Evolutionary conservation across 2,329 filamentous ascomycete species (phyloP).

Genomic region (Cladophialophora immunda): DNA sequence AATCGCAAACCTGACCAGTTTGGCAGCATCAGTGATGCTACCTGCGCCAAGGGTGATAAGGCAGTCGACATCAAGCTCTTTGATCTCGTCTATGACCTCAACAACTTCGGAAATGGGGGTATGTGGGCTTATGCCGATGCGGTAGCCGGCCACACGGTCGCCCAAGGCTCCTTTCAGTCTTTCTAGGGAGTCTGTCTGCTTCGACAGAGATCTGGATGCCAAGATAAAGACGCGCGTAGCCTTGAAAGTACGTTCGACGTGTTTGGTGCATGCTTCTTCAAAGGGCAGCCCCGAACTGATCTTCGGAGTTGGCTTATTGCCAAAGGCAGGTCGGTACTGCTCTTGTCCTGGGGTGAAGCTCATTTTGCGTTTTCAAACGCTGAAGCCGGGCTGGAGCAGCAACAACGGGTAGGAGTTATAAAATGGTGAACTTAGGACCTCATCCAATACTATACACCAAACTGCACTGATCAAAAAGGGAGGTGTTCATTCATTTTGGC

Average conservation of each 20-base stretch:
- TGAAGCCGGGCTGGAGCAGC: neutral
- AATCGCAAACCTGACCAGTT: conserved; percentile 59
- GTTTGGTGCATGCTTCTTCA: conserved; percentile 1
- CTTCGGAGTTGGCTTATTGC: neutral
- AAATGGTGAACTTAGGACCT: too few relatives aligned
- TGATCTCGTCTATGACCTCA: neutral
- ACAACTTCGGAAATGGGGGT: conserved; percentile 10
- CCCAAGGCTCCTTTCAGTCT: conserved; percentile 4
- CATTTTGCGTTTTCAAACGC: neutral
- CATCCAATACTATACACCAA: too few relatives aligned
- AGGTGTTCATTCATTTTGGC: too few relatives aligned
- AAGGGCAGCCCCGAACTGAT: neutral
- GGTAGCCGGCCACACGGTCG: neutral
- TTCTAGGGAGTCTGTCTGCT: conserved; percentile 3
- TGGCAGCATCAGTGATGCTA: conserved; percentile 64
- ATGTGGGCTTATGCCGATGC: conserved; percentile 8
- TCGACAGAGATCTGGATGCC: conserved; percentile 6
- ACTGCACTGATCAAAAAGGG: too few relatives aligned
- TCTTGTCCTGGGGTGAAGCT: neutral
- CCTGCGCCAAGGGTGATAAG: conserved; percentile 56
- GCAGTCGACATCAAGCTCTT: conserved; percentile 68
- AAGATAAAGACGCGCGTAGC: conserved; percentile 1
- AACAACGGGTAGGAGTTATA: neutral
- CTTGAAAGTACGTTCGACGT: conserved; percentile 8
- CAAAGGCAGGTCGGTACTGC: neutral